Conservation (phyloP, 441 rosid species). For the Populus trichocarpa region DNA sequence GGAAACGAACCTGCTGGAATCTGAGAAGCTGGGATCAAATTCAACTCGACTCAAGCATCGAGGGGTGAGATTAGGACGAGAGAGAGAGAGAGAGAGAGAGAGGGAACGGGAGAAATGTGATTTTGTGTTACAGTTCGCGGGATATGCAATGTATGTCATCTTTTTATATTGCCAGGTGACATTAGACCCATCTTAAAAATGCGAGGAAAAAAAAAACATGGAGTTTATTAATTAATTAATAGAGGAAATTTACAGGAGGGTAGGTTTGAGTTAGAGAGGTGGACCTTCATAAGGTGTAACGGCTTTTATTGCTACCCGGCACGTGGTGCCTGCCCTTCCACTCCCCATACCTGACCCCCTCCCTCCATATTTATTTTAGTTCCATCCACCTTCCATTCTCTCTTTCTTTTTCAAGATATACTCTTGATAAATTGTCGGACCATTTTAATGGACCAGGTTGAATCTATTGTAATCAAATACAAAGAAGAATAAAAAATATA, state of each 20-base stretch:
- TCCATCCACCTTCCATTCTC: slow-evolving; percentile 37
- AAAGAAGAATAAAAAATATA: too few relatives aligned
- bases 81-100: background rate
- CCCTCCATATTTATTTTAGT: slow-evolving; percentile 3
- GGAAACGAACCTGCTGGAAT: slow-evolving; percentile 26
- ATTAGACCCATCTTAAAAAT: background rate
- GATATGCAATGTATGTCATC: background rate
- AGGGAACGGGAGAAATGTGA: background rate
- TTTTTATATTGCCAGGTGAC: background rate
- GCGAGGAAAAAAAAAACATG: too few relatives aligned
- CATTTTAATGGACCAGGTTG: background rate
- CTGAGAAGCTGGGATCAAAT: slow-evolving; percentile 23
- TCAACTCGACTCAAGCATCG: slow-evolving; percentile 22
- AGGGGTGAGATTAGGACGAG: background rate
- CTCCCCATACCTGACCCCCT: background rate
- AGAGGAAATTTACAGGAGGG: slow-evolving; percentile 24
- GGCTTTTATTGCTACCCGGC: slow-evolving; percentile 40
- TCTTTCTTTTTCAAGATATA: too few relatives aligned
- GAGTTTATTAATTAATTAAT: background rate
- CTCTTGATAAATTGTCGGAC: background rate
- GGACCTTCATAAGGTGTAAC: slow-evolving; percentile 20
- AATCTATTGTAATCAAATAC: background rate
- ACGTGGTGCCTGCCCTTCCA: slow-evolving; percentile 63
- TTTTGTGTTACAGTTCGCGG: background rate
- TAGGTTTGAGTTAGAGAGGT: slow-evolving; percentile 50